These are phyloP conservation scores for Oenanthe javanica DNA, from an alignment of 140 eudicot genomes.

Conservation along the genomic window DNA sequence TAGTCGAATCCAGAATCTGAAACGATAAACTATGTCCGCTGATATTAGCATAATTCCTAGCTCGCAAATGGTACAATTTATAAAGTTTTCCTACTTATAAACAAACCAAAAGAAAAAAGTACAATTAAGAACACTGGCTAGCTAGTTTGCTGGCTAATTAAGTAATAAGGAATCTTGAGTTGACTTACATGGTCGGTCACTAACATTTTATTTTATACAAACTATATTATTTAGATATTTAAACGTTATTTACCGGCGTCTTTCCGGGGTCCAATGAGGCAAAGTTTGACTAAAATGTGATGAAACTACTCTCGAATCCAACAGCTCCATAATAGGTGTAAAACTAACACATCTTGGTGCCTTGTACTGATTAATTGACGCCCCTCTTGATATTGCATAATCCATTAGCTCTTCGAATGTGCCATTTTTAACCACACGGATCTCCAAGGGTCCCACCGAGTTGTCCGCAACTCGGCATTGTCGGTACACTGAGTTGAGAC, in stretches of 20 bases:
- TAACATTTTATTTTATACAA: neutral
- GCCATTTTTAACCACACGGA: slow-evolving; percentile 27
- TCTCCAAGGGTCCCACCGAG: slow-evolving; percentile 35
- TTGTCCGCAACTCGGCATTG: slow-evolving; percentile 24
- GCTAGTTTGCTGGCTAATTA: neutral
- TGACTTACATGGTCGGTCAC: slow-evolving; percentile 9
- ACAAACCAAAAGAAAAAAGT: neutral
- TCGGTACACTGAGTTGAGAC: slow-evolving; percentile 12
- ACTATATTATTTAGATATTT: neutral
- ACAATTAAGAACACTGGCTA: neutral
- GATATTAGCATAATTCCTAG: too few relatives aligned
- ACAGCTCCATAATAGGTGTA: slow-evolving; percentile 24
- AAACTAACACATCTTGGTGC: slow-evolving; percentile 36
- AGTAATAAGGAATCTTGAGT: neutral
- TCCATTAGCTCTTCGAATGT: slow-evolving; percentile 28
- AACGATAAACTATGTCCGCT: too few relatives aligned
- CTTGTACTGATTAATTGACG: slow-evolving; percentile 16
- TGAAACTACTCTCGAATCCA: slow-evolving; percentile 28
- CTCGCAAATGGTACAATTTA: too few relatives aligned
- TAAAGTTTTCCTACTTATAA: neutral
- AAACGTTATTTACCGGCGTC: neutral
- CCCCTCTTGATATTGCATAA: slow-evolving; percentile 15
- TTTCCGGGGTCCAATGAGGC: slow-evolving; percentile 11
- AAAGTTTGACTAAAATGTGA: slow-evolving; percentile 10
- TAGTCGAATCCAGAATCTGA: too few relatives aligned